These are phyloP conservation scores for Saccharomyces paradoxus DNA, from an alignment of 805 yeast genomes.

Conservation along the genomic window DNA sequence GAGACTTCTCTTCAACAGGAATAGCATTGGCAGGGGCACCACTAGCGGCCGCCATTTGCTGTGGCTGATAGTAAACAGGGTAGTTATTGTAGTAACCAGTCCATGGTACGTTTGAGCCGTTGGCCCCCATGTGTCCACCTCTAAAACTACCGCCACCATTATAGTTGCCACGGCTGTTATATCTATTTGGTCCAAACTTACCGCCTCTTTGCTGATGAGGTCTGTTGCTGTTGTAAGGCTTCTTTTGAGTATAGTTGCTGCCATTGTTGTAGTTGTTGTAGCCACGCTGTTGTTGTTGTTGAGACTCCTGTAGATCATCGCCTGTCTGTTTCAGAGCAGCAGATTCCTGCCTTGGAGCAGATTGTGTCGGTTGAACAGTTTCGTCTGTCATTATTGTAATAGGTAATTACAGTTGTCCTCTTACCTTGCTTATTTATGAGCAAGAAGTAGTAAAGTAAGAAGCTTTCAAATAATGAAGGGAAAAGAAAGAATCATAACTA, in stretches of 20 bases:
- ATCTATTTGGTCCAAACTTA: neutral
- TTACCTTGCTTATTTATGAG: neutral
- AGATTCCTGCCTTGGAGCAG: neutral
- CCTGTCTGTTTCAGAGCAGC: neutral
- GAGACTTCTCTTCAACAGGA: conserved; percentile 3
- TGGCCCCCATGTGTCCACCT: neutral
- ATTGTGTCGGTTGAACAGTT: neutral
- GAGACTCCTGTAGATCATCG: neutral
- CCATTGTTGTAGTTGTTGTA: neutral
- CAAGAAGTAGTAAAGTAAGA: neutral
- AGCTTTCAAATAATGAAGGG: neutral
- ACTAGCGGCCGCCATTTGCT: neutral
- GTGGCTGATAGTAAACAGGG: neutral
- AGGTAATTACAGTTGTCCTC: neutral
- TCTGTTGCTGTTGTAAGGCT: neutral
- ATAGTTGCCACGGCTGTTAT: neutral
- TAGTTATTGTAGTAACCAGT: neutral
- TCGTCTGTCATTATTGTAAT: neutral
- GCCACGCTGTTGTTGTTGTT: neutral
- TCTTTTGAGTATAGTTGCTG: neutral
- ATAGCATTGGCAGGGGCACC: neutral
- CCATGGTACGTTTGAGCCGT: neutral
- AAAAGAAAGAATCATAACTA: neutral
- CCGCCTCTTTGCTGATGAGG: neutral
- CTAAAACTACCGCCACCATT: neutral